Evolutionary conservation across 2,329 filamentous ascomycete genomes (phyloP).

Genomic region (Allantophomopsis lycopodina): DNA sequence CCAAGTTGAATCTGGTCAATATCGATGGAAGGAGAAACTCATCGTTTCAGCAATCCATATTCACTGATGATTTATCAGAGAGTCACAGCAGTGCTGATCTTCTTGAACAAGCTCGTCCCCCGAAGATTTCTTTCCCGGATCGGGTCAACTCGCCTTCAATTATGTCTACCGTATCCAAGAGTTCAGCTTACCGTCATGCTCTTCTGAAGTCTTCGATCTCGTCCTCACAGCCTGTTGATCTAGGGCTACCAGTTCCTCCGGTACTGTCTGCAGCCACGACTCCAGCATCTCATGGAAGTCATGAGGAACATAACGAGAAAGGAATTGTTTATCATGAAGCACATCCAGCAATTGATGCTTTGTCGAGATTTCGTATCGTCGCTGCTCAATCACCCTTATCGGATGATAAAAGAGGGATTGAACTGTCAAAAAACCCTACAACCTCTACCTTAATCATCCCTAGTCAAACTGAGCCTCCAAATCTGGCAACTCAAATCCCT

Average conservation of each 20-base stretch:
- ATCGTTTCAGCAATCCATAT: background rate
- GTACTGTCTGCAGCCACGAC: conserved; percentile 4
- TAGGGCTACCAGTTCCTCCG: conserved; percentile 10
- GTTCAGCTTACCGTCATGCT: conserved; percentile 10
- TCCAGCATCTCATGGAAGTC: too few species aligned
- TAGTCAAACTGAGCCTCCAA: background rate
- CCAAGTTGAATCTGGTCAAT: background rate
- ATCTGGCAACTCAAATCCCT: background rate
- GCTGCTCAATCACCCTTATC: background rate
- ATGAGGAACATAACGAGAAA: too few species aligned
- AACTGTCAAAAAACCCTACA: background rate
- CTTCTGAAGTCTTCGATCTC: conserved; percentile 12
- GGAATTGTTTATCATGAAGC: background rate
- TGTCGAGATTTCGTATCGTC: background rate
- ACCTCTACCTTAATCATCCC: background rate
- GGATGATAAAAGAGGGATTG: background rate
- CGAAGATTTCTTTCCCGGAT: conserved; percentile 1
- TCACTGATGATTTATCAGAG: conserved; percentile 1
- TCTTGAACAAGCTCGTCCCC: background rate
- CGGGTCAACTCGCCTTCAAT: conserved; percentile 10
- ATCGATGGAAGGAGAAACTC: background rate
- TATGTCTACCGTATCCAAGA: conserved; percentile 11
- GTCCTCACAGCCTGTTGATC: conserved; percentile 8
- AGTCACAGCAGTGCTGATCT: background rate
- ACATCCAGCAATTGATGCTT: background rate